Evolutionary conservation across 495 filamentous ascomycete species (phyloP).

Genomic region (Paragyromitra xinjiangensis): DNA sequence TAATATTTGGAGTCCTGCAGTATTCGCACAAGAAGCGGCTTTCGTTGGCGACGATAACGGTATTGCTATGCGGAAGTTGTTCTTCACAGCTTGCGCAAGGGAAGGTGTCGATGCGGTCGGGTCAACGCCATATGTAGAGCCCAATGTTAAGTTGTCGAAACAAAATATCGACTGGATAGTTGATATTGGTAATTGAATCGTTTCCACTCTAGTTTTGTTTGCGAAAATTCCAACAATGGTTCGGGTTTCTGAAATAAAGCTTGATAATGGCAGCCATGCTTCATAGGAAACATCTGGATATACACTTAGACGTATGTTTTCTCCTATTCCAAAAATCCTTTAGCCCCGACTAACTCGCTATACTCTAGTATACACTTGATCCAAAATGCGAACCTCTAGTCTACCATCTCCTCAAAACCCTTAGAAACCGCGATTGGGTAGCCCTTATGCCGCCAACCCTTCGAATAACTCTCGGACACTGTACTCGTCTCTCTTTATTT

Average conservation of each 20-base stretch:
- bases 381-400: slow-evolving; percentile 62
- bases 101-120: slow-evolving; percentile 70
- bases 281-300: slow-evolving; percentile 69
- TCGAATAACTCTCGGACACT: slow-evolving; percentile 73
- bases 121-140: slow-evolving; percentile 77
- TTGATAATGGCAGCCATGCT: slow-evolving; percentile 58
- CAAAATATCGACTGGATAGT: slow-evolving; percentile 73
- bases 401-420: slow-evolving; percentile 64
- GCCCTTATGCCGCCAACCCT: slow-evolving; percentile 57
- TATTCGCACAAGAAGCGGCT: slow-evolving; percentile 76
- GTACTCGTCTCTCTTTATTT: slow-evolving; percentile 72
- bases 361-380: slow-evolving; percentile 70
- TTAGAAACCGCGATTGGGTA: slow-evolving; percentile 64
- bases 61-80: slow-evolving; percentile 61
- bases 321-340: no score
- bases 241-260: not conserved
- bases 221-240: not conserved
- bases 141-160: slow-evolving; percentile 61
- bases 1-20: slow-evolving; percentile 43
- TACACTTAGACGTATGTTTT: slow-evolving; percentile 67
- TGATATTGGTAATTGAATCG: slow-evolving; percentile 47
- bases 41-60: slow-evolving; percentile 67
- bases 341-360: not conserved
- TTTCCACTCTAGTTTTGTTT: not conserved
- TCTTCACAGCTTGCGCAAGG: slow-evolving; percentile 62